Base-by-base conservation (phyloP, 805 yeast genomes). In the Saturnispora besseyi region DNA sequence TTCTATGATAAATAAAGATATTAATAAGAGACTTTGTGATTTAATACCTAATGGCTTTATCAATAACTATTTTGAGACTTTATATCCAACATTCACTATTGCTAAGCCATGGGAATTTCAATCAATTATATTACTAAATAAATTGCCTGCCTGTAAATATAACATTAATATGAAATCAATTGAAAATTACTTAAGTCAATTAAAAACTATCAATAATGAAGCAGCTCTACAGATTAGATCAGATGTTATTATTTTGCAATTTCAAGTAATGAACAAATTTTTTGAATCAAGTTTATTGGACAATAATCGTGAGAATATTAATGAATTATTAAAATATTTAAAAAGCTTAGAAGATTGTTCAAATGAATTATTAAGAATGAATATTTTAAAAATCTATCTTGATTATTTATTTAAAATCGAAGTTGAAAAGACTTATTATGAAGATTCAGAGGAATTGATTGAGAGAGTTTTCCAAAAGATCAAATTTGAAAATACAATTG, bases 101-200 rank as follows among this genome's bases (percentile, higher is more conserved):
- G 21, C 48, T 5, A 34, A 34, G 24, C 55, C 53, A 29, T 54
- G 55, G 55, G 53, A 51, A 11, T 38, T 54, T 32, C 57, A 54
- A 24, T 51, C 55, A 12, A 54, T 54, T 24, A 33, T 28, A 5
- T 32, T 54, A 21, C 29, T 54, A 1, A 52, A 48, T 10, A 51
- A 50, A 37, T 13, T 51, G 3, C 51, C 51, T 28, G 2, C 28
- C n/a, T n/a, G 9, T 11, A 15, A 37, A 12, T 21, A 46, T 5
- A 18, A 29, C 3, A 31, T 46, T 6, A 12, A n/a, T 12, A 15
- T 21, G 24, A n/a, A 22, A 1, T 12, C 51, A 10, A 10, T 51
- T 12, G 11, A 9, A 4, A 29, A 24, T 6, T 51, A 50, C 33
- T 18, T 48, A 10, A 41, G 34, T 4, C 26, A 36, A 10, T 26